Conservation (phyloP, 2,329 filamentous ascomycete species). For the Alternaria brassicae region DNA sequence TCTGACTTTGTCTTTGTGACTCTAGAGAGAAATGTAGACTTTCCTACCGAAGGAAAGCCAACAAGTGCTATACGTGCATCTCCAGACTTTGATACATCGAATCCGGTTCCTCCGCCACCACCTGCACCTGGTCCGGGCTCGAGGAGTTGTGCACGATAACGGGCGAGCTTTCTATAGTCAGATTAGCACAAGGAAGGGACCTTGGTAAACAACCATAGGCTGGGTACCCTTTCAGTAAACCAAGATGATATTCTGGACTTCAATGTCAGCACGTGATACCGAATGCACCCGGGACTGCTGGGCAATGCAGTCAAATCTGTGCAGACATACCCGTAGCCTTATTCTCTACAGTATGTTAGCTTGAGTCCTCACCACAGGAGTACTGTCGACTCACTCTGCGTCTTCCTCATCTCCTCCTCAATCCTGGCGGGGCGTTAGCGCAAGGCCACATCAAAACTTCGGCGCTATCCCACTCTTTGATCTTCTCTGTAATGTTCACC, state of each 20-base stretch:
- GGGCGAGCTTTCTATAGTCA: constrained; percentile 81
- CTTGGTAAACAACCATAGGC: neutral
- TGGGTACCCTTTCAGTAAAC: constrained; percentile 87
- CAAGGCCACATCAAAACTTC: constrained; percentile 39
- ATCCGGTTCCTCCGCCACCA: constrained; percentile 80
- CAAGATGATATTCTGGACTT: constrained; percentile 88
- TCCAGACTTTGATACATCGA: constrained; percentile 89
- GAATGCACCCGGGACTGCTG: neutral
- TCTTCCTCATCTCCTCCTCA: constrained; percentile 99
- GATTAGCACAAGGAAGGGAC: neutral
- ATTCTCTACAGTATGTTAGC: constrained; percentile 73
- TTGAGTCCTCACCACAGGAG: neutral
- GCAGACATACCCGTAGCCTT: constrained; percentile 87
- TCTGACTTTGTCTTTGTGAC: constrained; percentile 98
- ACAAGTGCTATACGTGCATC: constrained; percentile 97
- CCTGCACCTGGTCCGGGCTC: constrained; percentile 85
- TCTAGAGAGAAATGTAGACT: constrained; percentile 98
- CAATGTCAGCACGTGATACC: constrained; percentile 49
- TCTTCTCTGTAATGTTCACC: constrained; percentile 99
- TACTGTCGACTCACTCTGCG: constrained; percentile 75
- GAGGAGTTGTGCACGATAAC: constrained; percentile 90
- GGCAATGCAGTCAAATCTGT: neutral
- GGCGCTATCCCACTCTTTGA: constrained; percentile 81
- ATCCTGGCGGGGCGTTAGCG: constrained; percentile 69
- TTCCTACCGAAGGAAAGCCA: constrained; percentile 98